phyloP scores from a whole-genome alignment of 2,329 filamentous ascomycete genomes.

The Fusarium heterosporum region DNA sequence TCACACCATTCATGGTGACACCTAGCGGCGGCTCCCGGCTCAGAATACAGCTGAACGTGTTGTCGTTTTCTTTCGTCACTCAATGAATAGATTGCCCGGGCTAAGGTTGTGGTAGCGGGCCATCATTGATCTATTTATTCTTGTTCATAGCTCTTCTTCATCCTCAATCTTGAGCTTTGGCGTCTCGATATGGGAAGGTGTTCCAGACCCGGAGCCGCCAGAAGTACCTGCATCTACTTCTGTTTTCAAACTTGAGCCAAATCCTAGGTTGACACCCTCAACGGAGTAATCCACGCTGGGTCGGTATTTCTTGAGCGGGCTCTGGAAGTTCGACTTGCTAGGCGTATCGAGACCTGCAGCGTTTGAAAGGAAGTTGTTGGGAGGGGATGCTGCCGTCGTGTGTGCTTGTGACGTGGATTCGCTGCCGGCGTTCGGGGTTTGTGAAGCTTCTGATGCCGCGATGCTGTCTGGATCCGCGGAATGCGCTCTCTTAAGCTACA shows the following conservation, averaged over 20 bases:
- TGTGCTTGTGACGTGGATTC: conserved; percentile 50
- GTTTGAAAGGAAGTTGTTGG: conserved; percentile 27
- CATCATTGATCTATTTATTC: neutral
- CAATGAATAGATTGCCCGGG: neutral
- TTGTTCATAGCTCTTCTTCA: conserved; percentile 56
- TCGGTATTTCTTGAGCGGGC: conserved; percentile 80
- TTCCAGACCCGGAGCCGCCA: conserved; percentile 35
- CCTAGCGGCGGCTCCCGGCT: conserved; percentile 17
- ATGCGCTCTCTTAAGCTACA: conserved; percentile 82
- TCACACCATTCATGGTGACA: conserved; percentile 24
- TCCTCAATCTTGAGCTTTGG: conserved; percentile 49
- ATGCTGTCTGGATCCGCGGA: conserved; percentile 74
- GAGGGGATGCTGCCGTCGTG: conserved; percentile 28
- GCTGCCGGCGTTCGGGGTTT: conserved; percentile 59
- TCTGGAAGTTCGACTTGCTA: conserved; percentile 66
- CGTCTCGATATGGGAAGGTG: conserved; percentile 38
- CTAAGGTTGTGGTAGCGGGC: conserved; percentile 4
- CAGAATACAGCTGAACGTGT: conserved; percentile 5
- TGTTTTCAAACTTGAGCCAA: conserved; percentile 51
- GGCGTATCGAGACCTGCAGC: conserved; percentile 45
- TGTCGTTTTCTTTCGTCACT: conserved; percentile 22
- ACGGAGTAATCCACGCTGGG: conserved; percentile 61
- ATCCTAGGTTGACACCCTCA: conserved; percentile 42
- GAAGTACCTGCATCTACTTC: conserved; percentile 51
- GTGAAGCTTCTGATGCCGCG: conserved; percentile 50